A percentile compares a stretch with the other conserved stretches of the same genome.
Conservation (phyloP, 768 basidiomycete genomes). For the Lactifluus pinguis region DNA sequence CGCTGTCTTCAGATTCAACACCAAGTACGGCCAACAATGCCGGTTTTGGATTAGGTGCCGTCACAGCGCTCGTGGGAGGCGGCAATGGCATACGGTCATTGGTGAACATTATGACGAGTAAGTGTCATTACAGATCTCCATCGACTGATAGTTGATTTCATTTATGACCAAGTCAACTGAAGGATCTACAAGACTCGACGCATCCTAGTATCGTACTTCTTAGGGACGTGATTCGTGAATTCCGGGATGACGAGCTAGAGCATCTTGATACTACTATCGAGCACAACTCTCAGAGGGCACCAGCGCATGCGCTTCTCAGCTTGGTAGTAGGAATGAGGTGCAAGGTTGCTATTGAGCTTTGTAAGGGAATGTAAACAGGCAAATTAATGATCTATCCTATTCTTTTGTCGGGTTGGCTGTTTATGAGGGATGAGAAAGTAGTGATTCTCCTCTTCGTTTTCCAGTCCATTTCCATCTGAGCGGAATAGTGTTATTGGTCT, state of each 20-base stretch:
- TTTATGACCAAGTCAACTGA: slow-evolving; percentile 57
- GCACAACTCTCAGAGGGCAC: slow-evolving; percentile 80
- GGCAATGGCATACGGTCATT: slow-evolving; percentile 97
- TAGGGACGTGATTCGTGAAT: slow-evolving; percentile 64
- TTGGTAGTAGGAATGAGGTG: slow-evolving; percentile 80
- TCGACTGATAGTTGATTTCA: neutral
- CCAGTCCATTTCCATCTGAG: slow-evolving; percentile 42
- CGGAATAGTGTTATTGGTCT: too few species aligned
- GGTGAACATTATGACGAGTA: slow-evolving; percentile 98
- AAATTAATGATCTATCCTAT: slow-evolving; percentile 1
- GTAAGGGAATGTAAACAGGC: slow-evolving; percentile 55
- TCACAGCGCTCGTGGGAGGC: slow-evolving; percentile 86
- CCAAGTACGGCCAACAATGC: slow-evolving; percentile 75
- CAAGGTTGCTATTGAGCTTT: slow-evolving; percentile 82
- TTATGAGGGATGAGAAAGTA: slow-evolving; percentile 22
- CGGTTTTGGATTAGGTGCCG: slow-evolving; percentile 79
- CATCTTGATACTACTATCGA: too few species aligned
- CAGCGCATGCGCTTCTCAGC: slow-evolving; percentile 84
- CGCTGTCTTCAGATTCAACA: slow-evolving; percentile 75
- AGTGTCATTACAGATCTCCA: slow-evolving; percentile 26
- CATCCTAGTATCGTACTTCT: slow-evolving; percentile 77
- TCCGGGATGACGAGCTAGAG: slow-evolving; percentile 91
- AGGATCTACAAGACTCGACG: slow-evolving; percentile 54
- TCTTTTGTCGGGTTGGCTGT: slow-evolving; percentile 7
- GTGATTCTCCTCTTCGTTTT: slow-evolving; percentile 38